Base-by-base conservation (phyloP, 1,284 basidiomycete species). In the Rhodotorula sp. region DNA sequence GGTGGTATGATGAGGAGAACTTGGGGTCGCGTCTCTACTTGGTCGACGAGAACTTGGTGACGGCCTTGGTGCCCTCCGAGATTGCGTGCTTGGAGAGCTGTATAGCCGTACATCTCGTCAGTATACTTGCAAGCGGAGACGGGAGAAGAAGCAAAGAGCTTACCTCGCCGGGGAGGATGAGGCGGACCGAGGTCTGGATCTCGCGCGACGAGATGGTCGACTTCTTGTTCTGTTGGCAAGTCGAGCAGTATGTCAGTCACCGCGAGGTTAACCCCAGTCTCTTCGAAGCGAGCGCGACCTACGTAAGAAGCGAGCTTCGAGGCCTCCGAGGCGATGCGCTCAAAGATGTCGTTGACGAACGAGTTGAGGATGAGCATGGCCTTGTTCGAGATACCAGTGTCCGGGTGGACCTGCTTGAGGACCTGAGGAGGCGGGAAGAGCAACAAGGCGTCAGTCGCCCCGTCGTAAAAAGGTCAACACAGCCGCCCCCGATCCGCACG, bases 181-280 rank as follows among this genome's bases (percentile, higher is more conserved):
- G 87, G 72, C 92, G 89, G 64, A 94, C 92, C 68, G 90, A 70
- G 14, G 72, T 73, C 83, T 94, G 92, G 79, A 95, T 95, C 83
- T 95, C 92, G 71, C 92, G 91, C 60, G 91, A 93, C 68, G 92
- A 94, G 83, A 95, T 94, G 69, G 92, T 95, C 22, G 91, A 93
- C 83, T 93, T 93, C 86, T 93, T 93, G 74, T 92, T 94, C 86
- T 37, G 33, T 33, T 12, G 49, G 7, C 12, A 14, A 0, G 22
- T 22, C 24, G 22, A 24, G 12, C 24, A 18, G 12, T n/a, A n/a
- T 3, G 49, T 51, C 49, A 51, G 49, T n/a, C 0, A 51, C 49
- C 49, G 24, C 10, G 24, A 26, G n/a, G 0, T n/a, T 26, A 14
- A 26, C 8, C 49, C 4, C n/a, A n/a, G 26, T 4, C 12, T 14